Conservation (phyloP, 2,329 filamentous ascomycete genomes). For the Ascochyta koolunga region DNA sequence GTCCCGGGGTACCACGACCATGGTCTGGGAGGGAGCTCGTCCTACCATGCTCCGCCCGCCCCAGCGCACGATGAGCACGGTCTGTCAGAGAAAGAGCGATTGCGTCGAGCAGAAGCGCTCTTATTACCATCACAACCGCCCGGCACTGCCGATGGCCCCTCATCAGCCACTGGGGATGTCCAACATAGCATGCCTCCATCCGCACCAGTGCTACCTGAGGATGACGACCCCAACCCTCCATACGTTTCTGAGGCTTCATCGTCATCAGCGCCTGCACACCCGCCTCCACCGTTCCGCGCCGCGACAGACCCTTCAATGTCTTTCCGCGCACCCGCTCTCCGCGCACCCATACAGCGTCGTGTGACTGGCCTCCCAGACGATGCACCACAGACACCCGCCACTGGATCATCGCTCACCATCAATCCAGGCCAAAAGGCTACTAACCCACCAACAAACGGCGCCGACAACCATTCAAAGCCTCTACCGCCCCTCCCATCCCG, state of each 20-base stretch:
- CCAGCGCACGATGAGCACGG: slow-evolving; percentile 62
- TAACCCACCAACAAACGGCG: slow-evolving; percentile 14
- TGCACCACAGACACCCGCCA: slow-evolving; percentile 21
- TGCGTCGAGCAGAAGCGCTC: slow-evolving; percentile 77
- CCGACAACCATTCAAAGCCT: slow-evolving; percentile 24
- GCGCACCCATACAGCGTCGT: slow-evolving; percentile 23
- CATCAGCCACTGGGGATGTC: slow-evolving; percentile 48
- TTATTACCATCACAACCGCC: slow-evolving; percentile 82
- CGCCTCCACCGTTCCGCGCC: slow-evolving; percentile 35
- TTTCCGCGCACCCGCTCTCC: slow-evolving; percentile 10
- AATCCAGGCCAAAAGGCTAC: slow-evolving; percentile 19
- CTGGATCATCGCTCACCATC: slow-evolving; percentile 34
- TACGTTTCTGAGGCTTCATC: slow-evolving; percentile 31
- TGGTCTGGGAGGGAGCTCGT: slow-evolving; percentile 51
- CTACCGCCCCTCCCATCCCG: slow-evolving; percentile 31
- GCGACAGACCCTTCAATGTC: slow-evolving; percentile 19
- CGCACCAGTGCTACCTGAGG: slow-evolving; percentile 45
- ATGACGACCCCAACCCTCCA: slow-evolving; percentile 33
- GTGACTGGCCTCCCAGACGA: slow-evolving; percentile 20
- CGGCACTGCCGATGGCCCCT: slow-evolving; percentile 50
- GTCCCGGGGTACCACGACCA: slow-evolving; percentile 37
- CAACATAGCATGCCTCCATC: slow-evolving; percentile 40
- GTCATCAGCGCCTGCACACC: slow-evolving; percentile 27
- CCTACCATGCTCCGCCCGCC: slow-evolving; percentile 60
- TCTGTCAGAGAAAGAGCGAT: slow-evolving; percentile 80